phyloP scores from a whole-genome alignment of 352 stramenopile genomes.

The Aphanomyces stellatus region DNA sequence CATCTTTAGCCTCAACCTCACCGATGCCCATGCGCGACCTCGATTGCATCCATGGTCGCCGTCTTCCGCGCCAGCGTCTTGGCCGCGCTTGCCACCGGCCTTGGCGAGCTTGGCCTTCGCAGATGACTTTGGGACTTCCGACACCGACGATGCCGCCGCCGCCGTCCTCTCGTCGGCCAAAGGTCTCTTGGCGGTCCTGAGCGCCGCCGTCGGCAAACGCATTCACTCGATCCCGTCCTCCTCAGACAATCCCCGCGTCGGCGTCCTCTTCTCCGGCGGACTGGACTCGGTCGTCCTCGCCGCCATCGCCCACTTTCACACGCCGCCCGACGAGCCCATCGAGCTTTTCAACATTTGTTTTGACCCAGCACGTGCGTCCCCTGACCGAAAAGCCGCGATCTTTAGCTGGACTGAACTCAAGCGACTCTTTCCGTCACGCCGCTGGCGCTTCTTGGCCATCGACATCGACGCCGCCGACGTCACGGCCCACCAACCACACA shows the following conservation, averaged over 20 bases:
- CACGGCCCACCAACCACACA: constrained; percentile 39
- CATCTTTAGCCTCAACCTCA: constrained; percentile 63
- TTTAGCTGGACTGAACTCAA: constrained; percentile 75
- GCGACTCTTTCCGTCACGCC: constrained; percentile 68
- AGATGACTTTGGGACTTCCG: neutral
- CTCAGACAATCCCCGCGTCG: constrained; percentile 36
- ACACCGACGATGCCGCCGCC: too few relatives aligned
- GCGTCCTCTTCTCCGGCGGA: constrained; percentile 94
- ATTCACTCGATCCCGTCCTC: constrained; percentile 51
- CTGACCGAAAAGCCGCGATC: constrained; percentile 87
- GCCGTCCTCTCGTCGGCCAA: constrained; percentile 29
- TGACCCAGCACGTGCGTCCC: constrained; percentile 57
- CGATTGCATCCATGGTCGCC: constrained; percentile 15
- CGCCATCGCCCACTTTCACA: constrained; percentile 76
- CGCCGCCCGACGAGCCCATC: constrained; percentile 51
- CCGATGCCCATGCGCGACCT: constrained; percentile 24
- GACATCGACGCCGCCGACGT: constrained; percentile 78
- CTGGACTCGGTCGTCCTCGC: constrained; percentile 95
- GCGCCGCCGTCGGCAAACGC: constrained; percentile 68
- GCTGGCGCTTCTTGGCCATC: constrained; percentile 79
- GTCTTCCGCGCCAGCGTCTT: neutral
- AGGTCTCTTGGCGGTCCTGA: constrained; percentile 58
- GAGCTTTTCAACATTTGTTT: constrained; percentile 96
- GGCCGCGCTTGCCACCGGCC: neutral
- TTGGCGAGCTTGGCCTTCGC: constrained; percentile 22